Evolutionary conservation across 2,329 filamentous ascomycete species (phyloP).

Genomic region (Penicillium sp.): DNA sequence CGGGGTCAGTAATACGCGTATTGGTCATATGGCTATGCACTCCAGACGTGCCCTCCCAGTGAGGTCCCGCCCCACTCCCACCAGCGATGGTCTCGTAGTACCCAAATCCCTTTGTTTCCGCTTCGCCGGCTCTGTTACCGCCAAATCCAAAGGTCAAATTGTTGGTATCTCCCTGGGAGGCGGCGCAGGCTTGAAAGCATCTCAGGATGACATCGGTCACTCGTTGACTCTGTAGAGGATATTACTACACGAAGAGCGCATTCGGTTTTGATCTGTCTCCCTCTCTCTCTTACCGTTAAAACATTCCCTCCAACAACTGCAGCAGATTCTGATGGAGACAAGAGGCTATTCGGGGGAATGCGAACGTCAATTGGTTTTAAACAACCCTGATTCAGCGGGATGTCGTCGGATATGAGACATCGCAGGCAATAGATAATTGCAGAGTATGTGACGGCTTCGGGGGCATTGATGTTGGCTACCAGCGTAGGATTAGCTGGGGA

Average conservation of each 20-base stretch:
- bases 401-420: slow-evolving; percentile 72
- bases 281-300: slow-evolving; percentile 62
- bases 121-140: slow-evolving; percentile 18
- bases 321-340: slow-evolving; percentile 69
- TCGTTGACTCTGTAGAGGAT: slow-evolving; percentile 20
- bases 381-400: slow-evolving; percentile 80
- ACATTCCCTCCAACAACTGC: slow-evolving; percentile 80
- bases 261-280: not conserved
- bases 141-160: slow-evolving; percentile 49
- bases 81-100: slow-evolving; percentile 85
- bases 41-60: slow-evolving; percentile 71
- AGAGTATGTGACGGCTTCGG: slow-evolving; percentile 73
- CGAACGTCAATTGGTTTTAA: slow-evolving; percentile 69
- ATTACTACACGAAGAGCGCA: not conserved
- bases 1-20: slow-evolving; percentile 76
- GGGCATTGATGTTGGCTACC: slow-evolving; percentile 70
- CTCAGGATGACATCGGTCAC: slow-evolving; percentile 67
- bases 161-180: slow-evolving; percentile 73
- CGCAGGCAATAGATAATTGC: slow-evolving; percentile 81
- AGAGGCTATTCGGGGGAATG: slow-evolving; percentile 69
- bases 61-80: slow-evolving; percentile 69
- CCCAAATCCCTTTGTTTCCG: slow-evolving; percentile 54
- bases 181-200: slow-evolving; percentile 73
- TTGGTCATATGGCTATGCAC: slow-evolving; percentile 89
- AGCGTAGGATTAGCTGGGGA: not conserved